These are phyloP conservation scores for Schizophyllum amplum DNA, from an alignment of 1,284 basidiomycete genomes.

Conservation along the genomic window DNA sequence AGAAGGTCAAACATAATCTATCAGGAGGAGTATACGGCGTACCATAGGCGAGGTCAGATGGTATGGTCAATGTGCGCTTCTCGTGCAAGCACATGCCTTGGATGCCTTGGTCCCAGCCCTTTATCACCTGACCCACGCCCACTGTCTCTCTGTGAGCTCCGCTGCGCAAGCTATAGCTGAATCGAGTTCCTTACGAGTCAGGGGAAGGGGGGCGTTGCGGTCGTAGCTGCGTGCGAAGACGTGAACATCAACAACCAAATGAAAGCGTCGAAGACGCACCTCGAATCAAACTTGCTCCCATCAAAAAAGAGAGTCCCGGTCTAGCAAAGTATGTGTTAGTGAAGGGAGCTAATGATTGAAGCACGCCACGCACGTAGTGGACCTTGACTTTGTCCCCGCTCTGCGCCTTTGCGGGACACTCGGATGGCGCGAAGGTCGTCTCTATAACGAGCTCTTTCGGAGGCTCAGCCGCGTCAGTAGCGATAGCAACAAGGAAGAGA, in stretches of 20 bases:
- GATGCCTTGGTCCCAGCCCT: conserved; percentile 76
- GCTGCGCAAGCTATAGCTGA: conserved; percentile 1
- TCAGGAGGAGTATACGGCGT: conserved; percentile 20
- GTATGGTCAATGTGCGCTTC: conserved; percentile 88
- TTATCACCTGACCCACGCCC: conserved; percentile 74
- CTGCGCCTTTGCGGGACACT: conserved; percentile 50
- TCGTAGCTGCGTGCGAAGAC: conserved; percentile 38
- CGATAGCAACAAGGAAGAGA: conserved; percentile 27
- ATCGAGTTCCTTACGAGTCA: conserved; percentile 46
- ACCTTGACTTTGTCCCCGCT: conserved; percentile 66
- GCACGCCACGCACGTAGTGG: conserved; percentile 60
- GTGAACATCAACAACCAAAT: background rate
- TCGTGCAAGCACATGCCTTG: conserved; percentile 84
- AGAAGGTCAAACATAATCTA: background rate
- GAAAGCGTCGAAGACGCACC: conserved; percentile 29
- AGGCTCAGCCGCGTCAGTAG: conserved; percentile 30
- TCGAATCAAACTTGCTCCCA: conserved; percentile 80
- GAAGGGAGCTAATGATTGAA: background rate
- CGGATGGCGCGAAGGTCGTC: conserved; percentile 48
- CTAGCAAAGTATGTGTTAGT: conserved; percentile 25
- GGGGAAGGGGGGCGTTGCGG: conserved; percentile 56
- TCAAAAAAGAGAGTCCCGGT: conserved; percentile 68
- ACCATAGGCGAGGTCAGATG: conserved; percentile 77
- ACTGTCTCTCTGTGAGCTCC: conserved; percentile 33
- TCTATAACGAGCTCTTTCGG: conserved; percentile 55